These are phyloP conservation scores for Lenwebbia sp. DNA, from an alignment of 345 rosid species.

Conservation along the genomic window DNA sequence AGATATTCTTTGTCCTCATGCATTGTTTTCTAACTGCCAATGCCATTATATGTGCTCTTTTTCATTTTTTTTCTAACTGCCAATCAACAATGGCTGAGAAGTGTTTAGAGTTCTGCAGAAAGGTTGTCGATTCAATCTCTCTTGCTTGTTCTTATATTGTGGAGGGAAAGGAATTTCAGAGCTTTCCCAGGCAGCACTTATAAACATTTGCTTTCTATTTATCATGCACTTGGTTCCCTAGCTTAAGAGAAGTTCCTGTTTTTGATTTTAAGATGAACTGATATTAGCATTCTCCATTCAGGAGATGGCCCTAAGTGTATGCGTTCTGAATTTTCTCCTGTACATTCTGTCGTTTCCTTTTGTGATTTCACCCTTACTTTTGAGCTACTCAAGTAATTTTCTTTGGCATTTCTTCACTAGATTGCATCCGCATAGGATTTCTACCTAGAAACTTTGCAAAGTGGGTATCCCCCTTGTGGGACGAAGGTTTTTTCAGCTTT, in stretches of 20 bases:
- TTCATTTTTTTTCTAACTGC: neutral
- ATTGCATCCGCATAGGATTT: slow-evolving; percentile 73
- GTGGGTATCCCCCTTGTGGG: slow-evolving; percentile 97
- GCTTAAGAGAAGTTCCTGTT: neutral
- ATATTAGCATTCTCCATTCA: neutral
- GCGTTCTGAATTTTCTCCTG: neutral
- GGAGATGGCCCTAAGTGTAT: neutral
- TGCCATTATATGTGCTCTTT: neutral
- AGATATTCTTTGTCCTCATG: neutral
- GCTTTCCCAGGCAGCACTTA: neutral
- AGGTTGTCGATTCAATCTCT: neutral
- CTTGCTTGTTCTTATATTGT: neutral
- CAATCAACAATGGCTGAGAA: neutral
- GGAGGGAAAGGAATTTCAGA: neutral
- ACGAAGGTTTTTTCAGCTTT: slow-evolving; percentile 55
- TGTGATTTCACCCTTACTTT: neutral
- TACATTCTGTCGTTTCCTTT: neutral
- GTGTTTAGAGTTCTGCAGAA: neutral
- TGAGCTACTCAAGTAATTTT: neutral
- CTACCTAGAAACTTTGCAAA: slow-evolving; percentile 66
- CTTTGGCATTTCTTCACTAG: slow-evolving; percentile 10
- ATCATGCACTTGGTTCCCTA: neutral
- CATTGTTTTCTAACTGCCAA: neutral
- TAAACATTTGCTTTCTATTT: neutral
- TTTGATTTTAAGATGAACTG: neutral